Evolutionary conservation across 345 rosid species (phyloP), one percentile per base, ranked within the genome.

Genomic region (Moricandia moricandioides): DNA sequence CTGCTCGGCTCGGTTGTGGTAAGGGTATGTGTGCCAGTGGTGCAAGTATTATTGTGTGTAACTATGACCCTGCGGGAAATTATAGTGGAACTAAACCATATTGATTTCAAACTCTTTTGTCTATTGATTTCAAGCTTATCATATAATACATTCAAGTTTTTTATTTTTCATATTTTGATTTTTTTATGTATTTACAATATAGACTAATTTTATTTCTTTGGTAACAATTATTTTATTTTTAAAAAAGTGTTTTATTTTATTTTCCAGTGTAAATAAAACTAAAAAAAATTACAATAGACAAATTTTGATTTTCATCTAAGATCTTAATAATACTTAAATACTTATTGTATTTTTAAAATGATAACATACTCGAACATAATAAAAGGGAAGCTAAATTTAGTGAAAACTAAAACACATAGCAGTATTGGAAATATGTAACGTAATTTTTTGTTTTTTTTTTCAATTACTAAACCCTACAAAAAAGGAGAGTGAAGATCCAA

Each of bases 51-150:
- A 77, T 88, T 8, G 62, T 45, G 62, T 45, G 96, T 72, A 89
- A 84, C 84, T 89, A 91, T 71, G 86, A 82, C 65, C 88, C 91
- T 56, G 82, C 79, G 0, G 91, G 95, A 55, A 91, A 91, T 73
- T 47, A 27, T 33, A 29, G 43, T 6, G 90, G 86, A 11, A 49
- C 87, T 76, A 71, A 58, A 70, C 96, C 93, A 51, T 76, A 69
- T 58, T 72, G 39, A 72, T 67, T 52, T 31, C 24, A 54, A 7
- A 1, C 21, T 57, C 8, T 31, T 21, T 3, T 7, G 13, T 12
- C 33, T 7, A 47, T n/a, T n/a, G 14, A 47, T 24, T 47, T 34
- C 54, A 16, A 49, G 21, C 8, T n/a, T 49, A 14, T 49, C 3
- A 47, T 47, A 47, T n/a, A n/a, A n/a, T 7, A 47, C 3, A n/a